These are phyloP conservation scores for Phytophthora foliorum DNA, from an alignment of 352 stramenopile species.

Conservation along the genomic window DNA sequence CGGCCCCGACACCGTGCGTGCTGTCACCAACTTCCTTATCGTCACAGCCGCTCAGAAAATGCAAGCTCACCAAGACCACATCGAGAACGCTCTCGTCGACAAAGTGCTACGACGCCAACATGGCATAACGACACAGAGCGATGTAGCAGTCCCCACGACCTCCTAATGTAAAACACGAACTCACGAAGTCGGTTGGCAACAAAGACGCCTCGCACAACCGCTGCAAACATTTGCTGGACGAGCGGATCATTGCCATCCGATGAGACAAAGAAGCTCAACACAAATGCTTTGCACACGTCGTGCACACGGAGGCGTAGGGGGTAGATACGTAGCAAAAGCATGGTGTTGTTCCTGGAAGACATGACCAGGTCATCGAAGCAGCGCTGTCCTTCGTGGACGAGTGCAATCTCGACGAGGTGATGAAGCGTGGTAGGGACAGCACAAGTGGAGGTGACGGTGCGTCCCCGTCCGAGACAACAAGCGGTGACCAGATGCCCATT, in stretches of 20 bases:
- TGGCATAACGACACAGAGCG: background rate
- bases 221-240: background rate
- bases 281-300: slow-evolving; percentile 9
- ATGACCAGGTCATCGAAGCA: slow-evolving; percentile 23
- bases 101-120: slow-evolving; percentile 17
- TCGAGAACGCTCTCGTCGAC: slow-evolving; percentile 43
- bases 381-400: slow-evolving; percentile 39
- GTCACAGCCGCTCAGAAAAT: slow-evolving; percentile 42
- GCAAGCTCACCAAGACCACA: slow-evolving; percentile 40
- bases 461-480: slow-evolving; percentile 3
- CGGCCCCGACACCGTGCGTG: slow-evolving; percentile 28
- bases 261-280: too few relatives aligned
- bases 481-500: background rate
- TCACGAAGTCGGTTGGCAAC: background rate
- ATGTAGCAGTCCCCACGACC: background rate
- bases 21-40: slow-evolving; percentile 48
- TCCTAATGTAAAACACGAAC: background rate
- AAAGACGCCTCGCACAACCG: background rate
- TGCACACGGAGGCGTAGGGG: background rate
- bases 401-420: background rate
- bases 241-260: too few relatives aligned
- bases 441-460: background rate
- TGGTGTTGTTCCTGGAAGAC: slow-evolving; percentile 31
- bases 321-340: background rate
- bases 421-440: background rate